These are phyloP conservation scores for Yarrowia deformans DNA, from an alignment of 805 yeast species.

Conservation along the genomic window DNA sequence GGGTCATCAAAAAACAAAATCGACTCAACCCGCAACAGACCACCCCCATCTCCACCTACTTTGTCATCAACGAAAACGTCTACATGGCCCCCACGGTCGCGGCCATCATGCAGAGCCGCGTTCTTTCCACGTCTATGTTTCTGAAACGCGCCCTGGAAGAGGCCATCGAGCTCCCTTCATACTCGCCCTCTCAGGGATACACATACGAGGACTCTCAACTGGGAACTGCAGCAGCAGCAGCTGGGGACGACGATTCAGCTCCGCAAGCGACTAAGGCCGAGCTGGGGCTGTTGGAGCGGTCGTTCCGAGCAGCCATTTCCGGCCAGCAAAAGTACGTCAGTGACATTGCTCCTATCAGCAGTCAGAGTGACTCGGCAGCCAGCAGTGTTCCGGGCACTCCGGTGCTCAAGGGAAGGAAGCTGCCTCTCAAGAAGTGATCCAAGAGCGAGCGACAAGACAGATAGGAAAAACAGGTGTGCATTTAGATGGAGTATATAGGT, in stretches of 20 bases:
- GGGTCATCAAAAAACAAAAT: conserved; percentile 87
- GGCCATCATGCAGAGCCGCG: conserved; percentile 73
- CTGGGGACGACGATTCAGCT: conserved; percentile 1
- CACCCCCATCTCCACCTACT: conserved; percentile 73
- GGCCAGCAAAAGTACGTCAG: conserved; percentile 28
- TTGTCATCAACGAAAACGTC: conserved; percentile 88
- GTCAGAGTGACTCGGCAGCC: conserved; percentile 15
- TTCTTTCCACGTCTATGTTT: conserved; percentile 59
- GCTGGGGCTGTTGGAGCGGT: conserved; percentile 13
- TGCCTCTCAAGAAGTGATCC: not conserved
- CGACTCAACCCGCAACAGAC: conserved; percentile 62
- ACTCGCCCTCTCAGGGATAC: conserved; percentile 69
- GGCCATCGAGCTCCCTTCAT: conserved; percentile 59
- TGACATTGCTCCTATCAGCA: conserved; percentile 15
- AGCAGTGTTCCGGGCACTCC: conserved; percentile 31
- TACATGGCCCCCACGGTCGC: conserved; percentile 86
- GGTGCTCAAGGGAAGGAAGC: conserved; percentile 14
- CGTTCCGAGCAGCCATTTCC: conserved; percentile 25
- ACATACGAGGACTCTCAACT: conserved; percentile 50
- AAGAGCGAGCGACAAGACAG: no score
- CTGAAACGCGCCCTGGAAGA: conserved; percentile 58
- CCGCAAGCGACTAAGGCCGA: conserved; percentile 24
- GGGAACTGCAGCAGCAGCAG: not conserved
- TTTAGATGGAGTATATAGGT: no score
- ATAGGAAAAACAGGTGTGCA: no score